Evolutionary conservation across 805 yeast species (phyloP).

Genomic region (Candida michaelii): DNA sequence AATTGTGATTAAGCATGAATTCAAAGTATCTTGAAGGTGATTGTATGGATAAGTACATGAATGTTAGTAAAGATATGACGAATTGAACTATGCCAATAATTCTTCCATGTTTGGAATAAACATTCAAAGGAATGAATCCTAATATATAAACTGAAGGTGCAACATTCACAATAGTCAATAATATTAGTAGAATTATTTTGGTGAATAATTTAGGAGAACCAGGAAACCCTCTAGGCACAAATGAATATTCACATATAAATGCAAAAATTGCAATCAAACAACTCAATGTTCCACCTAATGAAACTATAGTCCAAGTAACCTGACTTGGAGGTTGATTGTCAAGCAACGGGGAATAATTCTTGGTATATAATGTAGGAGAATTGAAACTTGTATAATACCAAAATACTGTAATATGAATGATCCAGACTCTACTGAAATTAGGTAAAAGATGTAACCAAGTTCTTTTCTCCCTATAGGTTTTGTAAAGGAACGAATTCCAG

Average conservation of each 20-base stretch:
- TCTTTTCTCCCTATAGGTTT: conserved; percentile 49
- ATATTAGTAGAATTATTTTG: conserved; percentile 16
- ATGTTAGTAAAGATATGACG: conserved; percentile 26
- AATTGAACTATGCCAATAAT: conserved; percentile 27
- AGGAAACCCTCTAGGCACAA: conserved; percentile 27
- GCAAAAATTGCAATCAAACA: conserved; percentile 28
- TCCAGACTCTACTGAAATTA: conserved; percentile 54
- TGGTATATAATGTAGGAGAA: conserved; percentile 50
- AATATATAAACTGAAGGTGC: conserved; percentile 32
- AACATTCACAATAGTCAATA: conserved; percentile 21
- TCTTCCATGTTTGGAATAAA: conserved; percentile 22
- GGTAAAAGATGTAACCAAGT: conserved; percentile 51
- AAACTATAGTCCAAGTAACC: conserved; percentile 41
- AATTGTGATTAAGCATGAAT: conserved; percentile 6
- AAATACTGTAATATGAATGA: conserved; percentile 48
- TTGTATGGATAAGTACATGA: conserved; percentile 28
- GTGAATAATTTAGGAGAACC: conserved; percentile 19
- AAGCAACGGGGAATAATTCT: conserved; percentile 36
- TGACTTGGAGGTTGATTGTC: conserved; percentile 48
- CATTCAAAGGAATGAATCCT: conserved; percentile 24
- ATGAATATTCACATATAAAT: conserved; percentile 23
- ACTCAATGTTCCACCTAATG: conserved; percentile 48
- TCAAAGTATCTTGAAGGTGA: conserved; percentile 26
- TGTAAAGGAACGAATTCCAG: conserved; percentile 44
- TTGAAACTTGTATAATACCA: conserved; percentile 55